A percentile compares a stretch with the other conserved stretches of the same genome.
These are phyloP conservation scores for Aspergillus nanangensis DNA, from an alignment of 495 filamentous ascomycete species.

Conservation along the genomic window DNA sequence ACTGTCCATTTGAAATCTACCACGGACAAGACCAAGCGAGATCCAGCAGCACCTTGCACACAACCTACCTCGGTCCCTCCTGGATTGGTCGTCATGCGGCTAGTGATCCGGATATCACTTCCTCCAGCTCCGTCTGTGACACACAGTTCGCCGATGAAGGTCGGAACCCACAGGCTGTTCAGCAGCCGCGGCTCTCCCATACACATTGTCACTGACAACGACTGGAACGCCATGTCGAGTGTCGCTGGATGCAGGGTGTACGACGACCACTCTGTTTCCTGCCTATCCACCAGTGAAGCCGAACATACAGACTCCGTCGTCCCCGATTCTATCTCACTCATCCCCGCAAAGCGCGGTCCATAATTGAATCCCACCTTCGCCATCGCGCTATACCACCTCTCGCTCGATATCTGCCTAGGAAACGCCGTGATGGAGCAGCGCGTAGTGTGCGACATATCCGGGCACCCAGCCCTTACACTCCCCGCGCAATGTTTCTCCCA, in stretches of 20 bases:
- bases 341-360: background rate
- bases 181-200: background rate
- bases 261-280: background rate
- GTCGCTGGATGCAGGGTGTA: background rate
- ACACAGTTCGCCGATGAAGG: slow-evolving; percentile 24
- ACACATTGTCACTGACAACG: background rate
- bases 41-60: slow-evolving; percentile 5
- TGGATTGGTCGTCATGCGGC: background rate
- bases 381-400: slow-evolving; percentile 2
- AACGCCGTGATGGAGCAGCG: background rate
- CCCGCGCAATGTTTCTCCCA: slow-evolving; percentile 44
- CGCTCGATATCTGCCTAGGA: background rate
- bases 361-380: background rate
- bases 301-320: background rate
- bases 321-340: background rate
- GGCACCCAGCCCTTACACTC: slow-evolving; percentile 10
- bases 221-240: background rate
- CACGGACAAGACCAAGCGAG: too few relatives aligned
- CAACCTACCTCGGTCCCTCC: slow-evolving; percentile 8
- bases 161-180: slow-evolving; percentile 11
- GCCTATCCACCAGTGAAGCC: background rate
- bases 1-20: too few relatives aligned
- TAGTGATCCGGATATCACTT: too few relatives aligned
- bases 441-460: background rate
- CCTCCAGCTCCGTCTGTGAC: slow-evolving; percentile 11